phyloP scores from a whole-genome alignment of 1,284 basidiomycete species.

The Apiotrichum porosum region DNA sequence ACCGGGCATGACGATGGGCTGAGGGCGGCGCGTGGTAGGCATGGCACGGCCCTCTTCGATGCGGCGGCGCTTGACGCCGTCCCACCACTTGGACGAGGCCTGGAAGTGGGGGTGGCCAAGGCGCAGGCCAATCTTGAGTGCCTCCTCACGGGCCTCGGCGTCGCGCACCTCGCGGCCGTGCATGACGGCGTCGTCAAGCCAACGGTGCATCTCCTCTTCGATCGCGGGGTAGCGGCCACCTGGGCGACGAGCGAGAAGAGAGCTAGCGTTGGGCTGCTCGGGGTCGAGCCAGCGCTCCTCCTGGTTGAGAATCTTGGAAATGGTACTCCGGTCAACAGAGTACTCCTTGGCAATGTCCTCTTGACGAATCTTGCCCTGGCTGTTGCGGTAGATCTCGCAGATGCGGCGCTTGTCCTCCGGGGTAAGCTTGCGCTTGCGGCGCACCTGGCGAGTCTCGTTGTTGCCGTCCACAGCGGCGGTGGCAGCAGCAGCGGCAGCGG shows the following conservation, averaged over 20 bases:
- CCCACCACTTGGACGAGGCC: slow-evolving; percentile 25
- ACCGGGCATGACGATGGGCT: slow-evolving; percentile 6
- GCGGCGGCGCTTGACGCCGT: slow-evolving; percentile 22
- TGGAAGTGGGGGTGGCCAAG: slow-evolving; percentile 22
- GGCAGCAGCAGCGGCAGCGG: slow-evolving; percentile 1
- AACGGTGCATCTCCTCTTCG: slow-evolving; percentile 23
- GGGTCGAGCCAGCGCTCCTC: slow-evolving; percentile 22
- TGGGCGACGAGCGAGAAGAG: slow-evolving; percentile 12
- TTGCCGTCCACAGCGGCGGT: background rate
- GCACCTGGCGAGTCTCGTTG: background rate
- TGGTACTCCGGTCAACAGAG: slow-evolving; percentile 22
- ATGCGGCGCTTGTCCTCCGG: slow-evolving; percentile 25
- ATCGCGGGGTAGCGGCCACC: slow-evolving; percentile 22
- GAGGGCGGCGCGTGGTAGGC: slow-evolving; percentile 13
- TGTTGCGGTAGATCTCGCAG: slow-evolving; percentile 21
- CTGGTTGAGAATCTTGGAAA: slow-evolving; percentile 24
- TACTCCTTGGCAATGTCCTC: slow-evolving; percentile 25
- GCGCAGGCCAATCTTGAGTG: slow-evolving; percentile 15
- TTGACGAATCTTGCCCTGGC: slow-evolving; percentile 22
- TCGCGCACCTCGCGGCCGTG: slow-evolving; percentile 19
- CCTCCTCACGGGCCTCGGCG: slow-evolving; percentile 19
- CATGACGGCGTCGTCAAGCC: slow-evolving; percentile 20
- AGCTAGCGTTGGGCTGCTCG: slow-evolving; percentile 9
- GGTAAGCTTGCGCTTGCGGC: slow-evolving; percentile 23
- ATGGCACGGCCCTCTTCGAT: slow-evolving; percentile 20